These are phyloP conservation scores for Fraxinus nigra DNA, from an alignment of 305 asterid genomes.

Conservation along the genomic window DNA sequence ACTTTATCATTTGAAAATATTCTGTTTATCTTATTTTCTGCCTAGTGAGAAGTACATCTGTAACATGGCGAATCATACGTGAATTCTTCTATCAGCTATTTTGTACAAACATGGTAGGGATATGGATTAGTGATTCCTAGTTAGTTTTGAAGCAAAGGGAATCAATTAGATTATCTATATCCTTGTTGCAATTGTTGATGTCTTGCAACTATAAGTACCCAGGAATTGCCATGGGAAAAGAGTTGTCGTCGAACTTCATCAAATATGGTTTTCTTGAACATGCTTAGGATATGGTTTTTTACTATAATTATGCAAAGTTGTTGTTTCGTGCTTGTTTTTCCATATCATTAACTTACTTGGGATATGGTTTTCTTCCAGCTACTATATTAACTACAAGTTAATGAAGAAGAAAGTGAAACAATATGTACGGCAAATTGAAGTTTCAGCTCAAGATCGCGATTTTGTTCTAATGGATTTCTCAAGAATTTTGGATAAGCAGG, in stretches of 20 bases:
- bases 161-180: background rate
- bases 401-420: constrained; percentile 78
- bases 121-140: background rate
- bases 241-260: background rate
- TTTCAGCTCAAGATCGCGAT: constrained; percentile 43
- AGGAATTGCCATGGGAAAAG: background rate
- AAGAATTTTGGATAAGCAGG: constrained; percentile 70
- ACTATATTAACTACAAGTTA: constrained; percentile 70
- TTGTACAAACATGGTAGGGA: background rate
- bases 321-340: background rate
- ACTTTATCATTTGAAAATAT: background rate
- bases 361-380: constrained; percentile 34
- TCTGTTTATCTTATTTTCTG: background rate
- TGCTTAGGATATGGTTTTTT: background rate
- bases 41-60: background rate
- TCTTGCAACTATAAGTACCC: background rate
- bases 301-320: background rate
- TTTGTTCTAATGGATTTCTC: constrained; percentile 62
- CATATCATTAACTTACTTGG: background rate
- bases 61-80: background rate
- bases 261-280: background rate
- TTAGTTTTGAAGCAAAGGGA: background rate
- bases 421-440: constrained; percentile 50
- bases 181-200: background rate
- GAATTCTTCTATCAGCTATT: background rate